These are phyloP conservation scores for Stephanodiscus minutulus DNA, from an alignment of 108 stramenopile genomes.

Conservation along the genomic window DNA sequence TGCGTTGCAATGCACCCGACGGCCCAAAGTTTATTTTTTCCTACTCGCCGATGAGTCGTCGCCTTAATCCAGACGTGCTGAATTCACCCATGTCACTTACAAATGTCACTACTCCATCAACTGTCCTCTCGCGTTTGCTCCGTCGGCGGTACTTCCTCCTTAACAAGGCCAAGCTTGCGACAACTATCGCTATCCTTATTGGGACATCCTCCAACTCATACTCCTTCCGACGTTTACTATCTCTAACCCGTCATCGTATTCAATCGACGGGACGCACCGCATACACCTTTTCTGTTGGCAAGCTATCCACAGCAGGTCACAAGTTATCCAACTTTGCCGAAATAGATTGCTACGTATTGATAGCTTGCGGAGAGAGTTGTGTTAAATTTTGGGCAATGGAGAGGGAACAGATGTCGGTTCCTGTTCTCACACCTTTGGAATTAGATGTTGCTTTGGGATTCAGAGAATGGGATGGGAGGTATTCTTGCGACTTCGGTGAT, in stretches of 20 bases:
- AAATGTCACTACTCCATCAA: conserved; percentile 38
- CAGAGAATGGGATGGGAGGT: conserved; percentile 85
- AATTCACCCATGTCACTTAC: conserved; percentile 39
- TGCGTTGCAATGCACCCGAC: conserved; percentile 54
- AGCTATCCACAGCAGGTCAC: conserved; percentile 81
- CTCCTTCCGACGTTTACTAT: conserved; percentile 71
- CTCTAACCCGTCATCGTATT: conserved; percentile 61
- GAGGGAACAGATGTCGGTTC: conserved; percentile 67
- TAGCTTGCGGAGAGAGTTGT: conserved; percentile 88
- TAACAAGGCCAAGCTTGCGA: conserved; percentile 83
- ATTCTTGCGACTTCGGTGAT: conserved; percentile 81
- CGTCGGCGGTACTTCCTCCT: conserved; percentile 85
- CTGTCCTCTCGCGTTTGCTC: conserved; percentile 59
- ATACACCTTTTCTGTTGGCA: conserved; percentile 94
- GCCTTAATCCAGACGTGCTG: conserved; percentile 35
- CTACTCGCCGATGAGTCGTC: conserved; percentile 59
- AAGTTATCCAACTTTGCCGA: conserved; percentile 96
- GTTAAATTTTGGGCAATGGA: conserved; percentile 75
- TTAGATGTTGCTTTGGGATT: conserved; percentile 89
- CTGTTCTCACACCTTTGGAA: conserved; percentile 92
- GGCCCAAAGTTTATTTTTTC: conserved; percentile 60
- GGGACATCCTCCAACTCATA: conserved; percentile 80
- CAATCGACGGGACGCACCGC: conserved; percentile 75
- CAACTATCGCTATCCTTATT: conserved; percentile 90
- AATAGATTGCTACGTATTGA: conserved; percentile 92